phyloP scores from a whole-genome alignment of 2,329 filamentous ascomycete genomes.

The Cercospora zeae-maydis region DNA sequence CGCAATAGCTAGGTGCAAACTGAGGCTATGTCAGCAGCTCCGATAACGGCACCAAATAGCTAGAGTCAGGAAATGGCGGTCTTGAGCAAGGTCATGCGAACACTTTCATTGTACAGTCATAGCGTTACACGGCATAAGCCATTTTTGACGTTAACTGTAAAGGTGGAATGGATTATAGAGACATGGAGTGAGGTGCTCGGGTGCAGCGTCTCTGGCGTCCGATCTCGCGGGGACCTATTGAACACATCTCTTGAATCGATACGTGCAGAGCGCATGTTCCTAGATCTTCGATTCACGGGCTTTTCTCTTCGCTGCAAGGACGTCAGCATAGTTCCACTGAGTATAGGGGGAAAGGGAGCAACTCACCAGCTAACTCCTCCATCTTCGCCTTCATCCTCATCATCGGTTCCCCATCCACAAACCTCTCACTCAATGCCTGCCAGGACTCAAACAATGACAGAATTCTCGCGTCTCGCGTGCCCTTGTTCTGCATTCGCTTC shows the following conservation, averaged over 20 bases:
- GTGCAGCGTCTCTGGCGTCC: background rate
- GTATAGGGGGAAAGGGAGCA: background rate
- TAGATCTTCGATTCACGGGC: conserved; percentile 2
- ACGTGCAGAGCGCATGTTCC: background rate
- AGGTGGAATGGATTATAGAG: background rate
- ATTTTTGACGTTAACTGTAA: background rate
- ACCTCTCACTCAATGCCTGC: conserved; percentile 28
- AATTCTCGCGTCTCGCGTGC: conserved; percentile 24
- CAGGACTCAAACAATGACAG: conserved; percentile 27
- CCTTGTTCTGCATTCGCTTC: conserved; percentile 29
- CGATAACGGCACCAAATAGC: background rate
- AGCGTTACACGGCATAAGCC: background rate
- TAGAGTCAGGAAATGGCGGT: background rate
- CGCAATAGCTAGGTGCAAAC: background rate
- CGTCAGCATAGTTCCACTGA: background rate
- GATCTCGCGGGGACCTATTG: background rate
- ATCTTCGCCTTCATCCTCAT: conserved; percentile 32
- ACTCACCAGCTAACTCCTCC: conserved; percentile 30
- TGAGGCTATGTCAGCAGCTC: background rate
- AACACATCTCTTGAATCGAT: background rate
- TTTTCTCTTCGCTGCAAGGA: background rate
- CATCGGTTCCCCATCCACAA: conserved; percentile 31
- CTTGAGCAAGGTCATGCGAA: background rate
- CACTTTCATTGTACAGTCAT: background rate
- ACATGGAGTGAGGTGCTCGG: background rate